Percentiles rank a stretch among this genome's conserved stretches.
Evolutionary conservation across 2,329 filamentous ascomycete species (phyloP).

Genomic region (Rhytidhysteron rufulum): DNA sequence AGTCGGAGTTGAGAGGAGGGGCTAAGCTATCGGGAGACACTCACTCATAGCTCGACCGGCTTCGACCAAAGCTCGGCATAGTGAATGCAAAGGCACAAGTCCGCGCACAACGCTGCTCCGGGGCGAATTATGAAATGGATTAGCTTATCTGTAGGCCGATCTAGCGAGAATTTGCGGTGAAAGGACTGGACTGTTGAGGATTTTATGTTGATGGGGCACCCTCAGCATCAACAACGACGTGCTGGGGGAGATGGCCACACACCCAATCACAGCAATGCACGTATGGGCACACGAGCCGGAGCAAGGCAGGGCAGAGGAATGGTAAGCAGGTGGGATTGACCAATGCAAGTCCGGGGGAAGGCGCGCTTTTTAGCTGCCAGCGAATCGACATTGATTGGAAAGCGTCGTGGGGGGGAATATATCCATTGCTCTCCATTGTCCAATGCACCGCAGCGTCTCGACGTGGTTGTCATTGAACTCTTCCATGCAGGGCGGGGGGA

Average conservation of each 20-base stretch:
- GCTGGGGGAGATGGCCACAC: slow-evolving; percentile 6
- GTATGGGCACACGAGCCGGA: slow-evolving; percentile 19
- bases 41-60: slow-evolving; percentile 38
- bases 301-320: slow-evolving; percentile 10
- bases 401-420: not conserved
- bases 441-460: slow-evolving; percentile 2
- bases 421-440: too few relatives aligned
- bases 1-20: slow-evolving; percentile 7
- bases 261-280: slow-evolving; percentile 20
- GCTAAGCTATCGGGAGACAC: slow-evolving; percentile 14
- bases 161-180: slow-evolving; percentile 13
- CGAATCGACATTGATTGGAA: slow-evolving; percentile 1
- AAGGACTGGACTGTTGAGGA: slow-evolving; percentile 10
- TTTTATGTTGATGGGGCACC: slow-evolving; percentile 27
- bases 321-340: slow-evolving; percentile 1
- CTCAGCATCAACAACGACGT: slow-evolving; percentile 10
- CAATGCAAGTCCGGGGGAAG: slow-evolving; percentile 8
- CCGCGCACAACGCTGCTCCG: slow-evolving; percentile 16
- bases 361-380: slow-evolving; percentile 1
- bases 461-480: slow-evolving; percentile 1
- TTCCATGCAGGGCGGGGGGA: too few relatives aligned
- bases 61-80: slow-evolving; percentile 39
- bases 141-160: slow-evolving; percentile 11
- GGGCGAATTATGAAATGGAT: slow-evolving; percentile 15
- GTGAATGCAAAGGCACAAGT: slow-evolving; percentile 10